Evolutionary conservation across 768 basidiomycete genomes (phyloP).

Genomic region (Nevesoporus exiguus): DNA sequence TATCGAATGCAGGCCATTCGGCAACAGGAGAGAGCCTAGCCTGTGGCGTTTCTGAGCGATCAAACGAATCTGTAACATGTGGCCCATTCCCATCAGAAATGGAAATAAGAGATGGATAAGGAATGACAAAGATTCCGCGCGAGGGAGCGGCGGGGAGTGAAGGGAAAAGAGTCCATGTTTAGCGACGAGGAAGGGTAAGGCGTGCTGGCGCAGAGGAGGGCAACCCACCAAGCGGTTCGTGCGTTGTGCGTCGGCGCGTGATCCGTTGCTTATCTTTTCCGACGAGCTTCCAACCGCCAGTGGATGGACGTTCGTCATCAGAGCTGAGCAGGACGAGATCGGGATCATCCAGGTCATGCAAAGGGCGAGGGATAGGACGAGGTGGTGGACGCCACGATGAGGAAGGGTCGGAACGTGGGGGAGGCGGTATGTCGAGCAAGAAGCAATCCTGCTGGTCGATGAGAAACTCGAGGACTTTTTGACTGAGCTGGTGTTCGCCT

Average conservation of each 20-base stretch:
- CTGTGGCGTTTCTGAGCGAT: conserved; percentile 22
- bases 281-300: conserved; percentile 55
- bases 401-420: conserved; percentile 40
- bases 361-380: conserved; percentile 4
- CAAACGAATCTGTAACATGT: conserved; percentile 17
- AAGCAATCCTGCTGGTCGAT: conserved; percentile 98
- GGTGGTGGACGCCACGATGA: conserved; percentile 28
- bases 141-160: not conserved
- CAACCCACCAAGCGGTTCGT: conserved; percentile 39
- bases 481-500: conserved; percentile 81
- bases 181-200: conserved; percentile 29
- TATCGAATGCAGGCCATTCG: conserved; percentile 39
- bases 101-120: conserved; percentile 5
- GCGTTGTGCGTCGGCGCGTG: conserved; percentile 55
- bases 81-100: conserved; percentile 13
- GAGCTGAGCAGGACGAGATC: conserved; percentile 45
- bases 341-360: conserved; percentile 39
- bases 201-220: conserved; percentile 33
- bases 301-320: conserved; percentile 46
- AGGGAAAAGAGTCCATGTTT: conserved; percentile 17
- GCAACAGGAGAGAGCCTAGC: conserved; percentile 46
- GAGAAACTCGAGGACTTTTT: conserved; percentile 89
- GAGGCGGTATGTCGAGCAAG: conserved; percentile 80
- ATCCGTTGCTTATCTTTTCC: conserved; percentile 40
- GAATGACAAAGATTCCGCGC: not conserved